Conservation (phyloP, 768 basidiomycete species). For the Mycena filopes region DNA sequence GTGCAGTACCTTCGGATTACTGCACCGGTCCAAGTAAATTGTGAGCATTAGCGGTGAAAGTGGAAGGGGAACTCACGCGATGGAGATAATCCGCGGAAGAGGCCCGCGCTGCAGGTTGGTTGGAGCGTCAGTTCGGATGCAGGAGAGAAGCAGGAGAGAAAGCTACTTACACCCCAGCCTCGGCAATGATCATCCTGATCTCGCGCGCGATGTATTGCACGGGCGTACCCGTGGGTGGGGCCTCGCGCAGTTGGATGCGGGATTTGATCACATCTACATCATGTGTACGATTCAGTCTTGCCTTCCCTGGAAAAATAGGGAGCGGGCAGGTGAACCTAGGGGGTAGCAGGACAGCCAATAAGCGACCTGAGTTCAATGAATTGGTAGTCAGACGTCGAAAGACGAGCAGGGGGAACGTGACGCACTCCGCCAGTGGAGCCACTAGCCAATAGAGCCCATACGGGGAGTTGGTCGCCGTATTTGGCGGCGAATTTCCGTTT, state of each 20-base stretch:
- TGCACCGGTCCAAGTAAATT: constrained; percentile 36
- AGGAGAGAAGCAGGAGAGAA: not conserved
- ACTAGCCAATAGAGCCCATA: constrained; percentile 87
- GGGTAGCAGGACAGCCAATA: constrained; percentile 98
- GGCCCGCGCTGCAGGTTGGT: constrained; percentile 56
- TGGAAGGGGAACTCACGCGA: constrained; percentile 62
- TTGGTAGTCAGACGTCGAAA: constrained; percentile 1
- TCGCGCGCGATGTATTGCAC: constrained; percentile 82
- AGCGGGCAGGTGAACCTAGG: constrained; percentile 58
- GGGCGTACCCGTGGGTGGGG: constrained; percentile 79
- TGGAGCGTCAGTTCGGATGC: not conserved
- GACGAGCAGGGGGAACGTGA: constrained; percentile 27
- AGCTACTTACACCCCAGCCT: constrained; percentile 74
- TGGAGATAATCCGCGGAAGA: constrained; percentile 81
- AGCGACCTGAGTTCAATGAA: constrained; percentile 62
- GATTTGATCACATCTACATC: constrained; percentile 88
- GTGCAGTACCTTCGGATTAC: constrained; percentile 70
- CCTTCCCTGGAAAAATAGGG: no score
- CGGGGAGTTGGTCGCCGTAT: constrained; percentile 74
- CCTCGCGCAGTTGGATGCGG: constrained; percentile 81
- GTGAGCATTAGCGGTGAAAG: not conserved
- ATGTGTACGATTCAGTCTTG: no score
- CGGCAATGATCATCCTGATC: constrained; percentile 70
- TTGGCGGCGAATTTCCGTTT: constrained; percentile 77
- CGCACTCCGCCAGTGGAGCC: constrained; percentile 86